Evolutionary conservation across 2,329 filamentous ascomycete genomes (phyloP).

Genomic region (Shiraia bambusicola): DNA sequence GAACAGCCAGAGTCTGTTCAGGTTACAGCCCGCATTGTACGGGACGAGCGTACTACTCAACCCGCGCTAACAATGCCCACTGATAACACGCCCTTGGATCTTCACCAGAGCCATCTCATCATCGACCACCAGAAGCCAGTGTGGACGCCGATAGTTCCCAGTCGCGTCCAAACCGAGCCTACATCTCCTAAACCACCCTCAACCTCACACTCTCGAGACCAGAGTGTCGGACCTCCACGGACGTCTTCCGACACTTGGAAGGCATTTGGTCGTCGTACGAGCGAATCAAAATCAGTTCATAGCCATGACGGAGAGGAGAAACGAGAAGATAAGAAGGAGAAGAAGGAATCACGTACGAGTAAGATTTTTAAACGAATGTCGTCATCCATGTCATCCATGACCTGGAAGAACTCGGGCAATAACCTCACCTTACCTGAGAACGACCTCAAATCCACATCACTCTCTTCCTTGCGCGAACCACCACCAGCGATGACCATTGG

Average conservation of each 20-base stretch:
- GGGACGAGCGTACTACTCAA: conserved; percentile 54
- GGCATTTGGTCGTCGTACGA: conserved; percentile 40
- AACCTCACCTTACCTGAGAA: conserved; percentile 46
- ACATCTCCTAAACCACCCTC: conserved; percentile 34
- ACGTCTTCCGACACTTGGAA: conserved; percentile 46
- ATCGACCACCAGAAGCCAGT: conserved; percentile 61
- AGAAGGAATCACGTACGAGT: conserved; percentile 59
- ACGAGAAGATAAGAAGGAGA: conserved; percentile 49
- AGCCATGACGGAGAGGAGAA: conserved; percentile 44
- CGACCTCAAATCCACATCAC: conserved; percentile 26
- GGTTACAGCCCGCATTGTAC: conserved; percentile 80
- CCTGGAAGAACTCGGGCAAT: conserved; percentile 51
- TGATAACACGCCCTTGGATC: conserved; percentile 56
- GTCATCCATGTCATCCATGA: conserved; percentile 55
- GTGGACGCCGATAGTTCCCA: conserved; percentile 27
- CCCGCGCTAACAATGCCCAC: conserved; percentile 39
- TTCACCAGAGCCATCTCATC: conserved; percentile 60
- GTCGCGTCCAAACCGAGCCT: conserved; percentile 32
- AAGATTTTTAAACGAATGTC: conserved; percentile 69
- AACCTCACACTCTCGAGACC: conserved; percentile 37
- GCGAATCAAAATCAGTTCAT: conserved; percentile 37
- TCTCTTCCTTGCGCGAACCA: conserved; percentile 43
- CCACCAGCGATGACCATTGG: conserved; percentile 70
- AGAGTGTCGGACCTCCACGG: conserved; percentile 32
- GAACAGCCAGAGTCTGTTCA: conserved; percentile 73